Conservation (phyloP, 345 rosid species). For the Heritiera fomes region DNA sequence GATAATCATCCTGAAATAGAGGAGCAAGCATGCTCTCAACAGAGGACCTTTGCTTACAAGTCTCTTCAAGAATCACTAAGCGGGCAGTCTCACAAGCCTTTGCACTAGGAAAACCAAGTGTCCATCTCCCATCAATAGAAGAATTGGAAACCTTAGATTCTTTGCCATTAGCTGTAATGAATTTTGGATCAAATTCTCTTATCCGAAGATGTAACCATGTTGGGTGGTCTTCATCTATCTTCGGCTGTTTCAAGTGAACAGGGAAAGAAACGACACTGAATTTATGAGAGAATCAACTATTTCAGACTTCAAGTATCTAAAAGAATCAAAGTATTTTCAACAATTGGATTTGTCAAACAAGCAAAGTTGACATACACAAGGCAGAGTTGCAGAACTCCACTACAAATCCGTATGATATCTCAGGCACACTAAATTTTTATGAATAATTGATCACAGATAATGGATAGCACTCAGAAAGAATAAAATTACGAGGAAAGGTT, state of each 20-base stretch:
- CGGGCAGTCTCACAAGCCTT: slow-evolving; percentile 52
- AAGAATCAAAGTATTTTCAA: background rate
- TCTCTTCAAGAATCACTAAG: slow-evolving; percentile 43
- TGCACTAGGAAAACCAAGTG: slow-evolving; percentile 51
- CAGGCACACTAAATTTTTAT: background rate
- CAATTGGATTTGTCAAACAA: too few species aligned
- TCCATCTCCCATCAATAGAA: slow-evolving; percentile 56
- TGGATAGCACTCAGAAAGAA: background rate
- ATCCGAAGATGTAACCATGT: slow-evolving; percentile 62
- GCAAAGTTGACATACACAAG: background rate
- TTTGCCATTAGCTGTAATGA: slow-evolving; percentile 24
- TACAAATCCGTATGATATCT: background rate
- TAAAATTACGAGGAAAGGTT: background rate
- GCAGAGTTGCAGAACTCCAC: background rate
- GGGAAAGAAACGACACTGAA: slow-evolving; percentile 7
- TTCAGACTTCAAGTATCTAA: background rate
- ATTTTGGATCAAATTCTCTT: slow-evolving; percentile 56
- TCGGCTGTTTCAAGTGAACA: slow-evolving; percentile 43
- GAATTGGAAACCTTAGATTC: slow-evolving; percentile 29
- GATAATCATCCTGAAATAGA: slow-evolving; percentile 31
- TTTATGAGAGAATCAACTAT: background rate
- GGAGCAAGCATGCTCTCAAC: slow-evolving; percentile 40
- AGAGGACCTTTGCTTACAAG: slow-evolving; percentile 44
- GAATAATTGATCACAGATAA: background rate
- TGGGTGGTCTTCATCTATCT: slow-evolving; percentile 53